Conservation (phyloP, 2,329 filamentous ascomycete species). For the Bertia moriformis region DNA sequence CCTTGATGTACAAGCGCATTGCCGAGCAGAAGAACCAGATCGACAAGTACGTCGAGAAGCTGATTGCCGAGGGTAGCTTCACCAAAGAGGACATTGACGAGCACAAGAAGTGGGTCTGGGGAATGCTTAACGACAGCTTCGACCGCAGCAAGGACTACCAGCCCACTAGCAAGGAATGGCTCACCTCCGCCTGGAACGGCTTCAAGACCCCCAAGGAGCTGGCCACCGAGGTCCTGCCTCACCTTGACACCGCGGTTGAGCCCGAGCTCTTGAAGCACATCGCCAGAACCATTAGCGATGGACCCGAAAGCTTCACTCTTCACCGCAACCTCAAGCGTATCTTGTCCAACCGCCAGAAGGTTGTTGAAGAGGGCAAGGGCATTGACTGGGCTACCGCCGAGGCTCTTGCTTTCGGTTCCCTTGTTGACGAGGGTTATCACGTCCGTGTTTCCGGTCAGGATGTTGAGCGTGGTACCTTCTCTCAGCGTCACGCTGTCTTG, state of each 20-base stretch:
- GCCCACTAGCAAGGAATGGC: constrained; percentile 92
- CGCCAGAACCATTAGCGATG: constrained; percentile 56
- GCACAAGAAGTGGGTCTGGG: constrained; percentile 99
- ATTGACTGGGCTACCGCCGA: constrained; percentile 98
- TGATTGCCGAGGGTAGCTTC: constrained; percentile 83
- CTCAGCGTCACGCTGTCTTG: constrained; percentile 89
- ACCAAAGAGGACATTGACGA: constrained; percentile 96
- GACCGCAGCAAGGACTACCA: constrained; percentile 94
- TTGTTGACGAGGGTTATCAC: constrained; percentile 87
- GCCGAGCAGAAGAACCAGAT: constrained; percentile 70
- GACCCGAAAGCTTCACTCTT: constrained; percentile 70
- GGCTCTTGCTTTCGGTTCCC: constrained; percentile 81
- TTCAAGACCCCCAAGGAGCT: constrained; percentile 99
- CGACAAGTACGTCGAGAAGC: constrained; percentile 80
- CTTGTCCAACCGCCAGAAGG: constrained; percentile 75
- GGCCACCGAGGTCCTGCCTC: constrained; percentile 81
- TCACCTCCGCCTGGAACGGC: constrained; percentile 96
- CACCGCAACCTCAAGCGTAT: constrained; percentile 98
- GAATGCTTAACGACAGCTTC: constrained; percentile 96
- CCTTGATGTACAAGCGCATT: constrained; percentile 98
- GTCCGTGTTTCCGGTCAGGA: constrained; percentile 96
- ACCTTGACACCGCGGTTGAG: constrained; percentile 74
- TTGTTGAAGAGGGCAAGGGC: constrained; percentile 76
- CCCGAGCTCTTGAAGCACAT: constrained; percentile 64
- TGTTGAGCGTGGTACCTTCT: constrained; percentile 98